Percentiles rank a stretch among this genome's conserved stretches.
Evolutionary conservation across 1,284 basidiomycete species (phyloP).

Genomic region (Athelia sp.): DNA sequence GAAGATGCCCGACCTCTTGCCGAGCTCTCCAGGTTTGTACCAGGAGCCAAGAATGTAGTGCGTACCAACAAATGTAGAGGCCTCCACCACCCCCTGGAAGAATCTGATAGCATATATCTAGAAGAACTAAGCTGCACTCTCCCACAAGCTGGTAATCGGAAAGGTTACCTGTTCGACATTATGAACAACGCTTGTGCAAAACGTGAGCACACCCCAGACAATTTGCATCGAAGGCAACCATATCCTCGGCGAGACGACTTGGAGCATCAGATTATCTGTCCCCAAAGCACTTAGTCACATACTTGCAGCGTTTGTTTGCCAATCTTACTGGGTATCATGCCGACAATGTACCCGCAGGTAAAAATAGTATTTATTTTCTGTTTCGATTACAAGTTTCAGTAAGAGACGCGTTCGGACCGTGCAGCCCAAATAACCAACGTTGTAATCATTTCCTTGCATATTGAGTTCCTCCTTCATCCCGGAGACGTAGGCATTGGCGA

Average conservation of each 20-base stretch:
- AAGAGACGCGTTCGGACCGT: not conserved
- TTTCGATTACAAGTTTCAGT: constrained; percentile 5
- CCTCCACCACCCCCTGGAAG: constrained; percentile 69
- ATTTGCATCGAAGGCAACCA: constrained; percentile 67
- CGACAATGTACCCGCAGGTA: constrained; percentile 67
- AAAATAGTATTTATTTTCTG: constrained; percentile 70
- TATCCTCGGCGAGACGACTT: constrained; percentile 54
- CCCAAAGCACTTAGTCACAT: constrained; percentile 2
- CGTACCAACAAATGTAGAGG: constrained; percentile 71
- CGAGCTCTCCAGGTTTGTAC: constrained; percentile 67
- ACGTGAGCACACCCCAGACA: constrained; percentile 59
- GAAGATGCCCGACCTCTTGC: constrained; percentile 70
- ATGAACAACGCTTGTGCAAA: constrained; percentile 53
- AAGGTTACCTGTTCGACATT: constrained; percentile 47
- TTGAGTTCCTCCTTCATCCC: constrained; percentile 78
- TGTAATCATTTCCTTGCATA: constrained; percentile 68
- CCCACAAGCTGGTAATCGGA: not conserved
- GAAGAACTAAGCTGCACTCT: constrained; percentile 9
- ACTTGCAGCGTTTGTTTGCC: constrained; percentile 1
- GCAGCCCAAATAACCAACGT: constrained; percentile 33
- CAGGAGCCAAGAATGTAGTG: constrained; percentile 73
- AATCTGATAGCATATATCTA: constrained; percentile 72
- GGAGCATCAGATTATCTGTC: constrained; percentile 60
- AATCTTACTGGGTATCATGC: constrained; percentile 62
- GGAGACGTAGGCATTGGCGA: constrained; percentile 71